A percentile compares a stretch with the other conserved stretches of the same genome.
Evolutionary conservation across 768 basidiomycete genomes (phyloP).

Genomic region (Tulasnella sp.): DNA sequence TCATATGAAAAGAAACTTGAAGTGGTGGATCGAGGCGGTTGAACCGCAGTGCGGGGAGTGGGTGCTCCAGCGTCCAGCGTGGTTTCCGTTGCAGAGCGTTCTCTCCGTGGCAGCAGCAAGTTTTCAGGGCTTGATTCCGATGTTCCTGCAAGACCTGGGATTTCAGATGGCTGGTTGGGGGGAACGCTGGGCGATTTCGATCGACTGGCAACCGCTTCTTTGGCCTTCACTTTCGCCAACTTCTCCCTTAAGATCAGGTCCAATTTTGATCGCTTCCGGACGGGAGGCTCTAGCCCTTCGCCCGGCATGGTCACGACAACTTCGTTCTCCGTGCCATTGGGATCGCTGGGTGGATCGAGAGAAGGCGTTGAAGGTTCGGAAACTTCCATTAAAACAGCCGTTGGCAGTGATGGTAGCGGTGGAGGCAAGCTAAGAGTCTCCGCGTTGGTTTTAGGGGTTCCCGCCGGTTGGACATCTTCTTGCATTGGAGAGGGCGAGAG

Average conservation of each 20-base stretch:
- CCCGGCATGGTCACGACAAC: background rate
- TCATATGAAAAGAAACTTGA: background rate
- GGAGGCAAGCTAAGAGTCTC: background rate
- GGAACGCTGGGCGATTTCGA: background rate
- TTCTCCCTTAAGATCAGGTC: background rate
- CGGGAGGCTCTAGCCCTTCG: background rate
- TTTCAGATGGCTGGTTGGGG: background rate
- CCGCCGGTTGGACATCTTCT: too few species aligned
- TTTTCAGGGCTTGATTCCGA: background rate
- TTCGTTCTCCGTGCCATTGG: background rate
- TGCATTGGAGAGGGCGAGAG: too few species aligned
- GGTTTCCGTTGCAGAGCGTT: background rate
- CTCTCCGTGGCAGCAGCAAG: background rate
- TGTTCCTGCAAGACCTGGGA: background rate
- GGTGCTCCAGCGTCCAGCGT: background rate
- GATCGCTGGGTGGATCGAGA: background rate
- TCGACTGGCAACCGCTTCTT: background rate
- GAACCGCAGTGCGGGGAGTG: background rate
- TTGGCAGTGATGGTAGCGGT: background rate
- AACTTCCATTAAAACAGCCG: background rate
- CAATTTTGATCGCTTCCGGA: background rate
- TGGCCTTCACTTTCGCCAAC: slow-evolving; percentile 7
- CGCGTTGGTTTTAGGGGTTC: too few species aligned
- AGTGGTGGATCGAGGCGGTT: background rate
- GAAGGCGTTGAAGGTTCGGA: background rate